Evolutionary conservation across 2,329 filamentous ascomycete genomes (phyloP).

Genomic region (Stemphylium vesicarium): DNA sequence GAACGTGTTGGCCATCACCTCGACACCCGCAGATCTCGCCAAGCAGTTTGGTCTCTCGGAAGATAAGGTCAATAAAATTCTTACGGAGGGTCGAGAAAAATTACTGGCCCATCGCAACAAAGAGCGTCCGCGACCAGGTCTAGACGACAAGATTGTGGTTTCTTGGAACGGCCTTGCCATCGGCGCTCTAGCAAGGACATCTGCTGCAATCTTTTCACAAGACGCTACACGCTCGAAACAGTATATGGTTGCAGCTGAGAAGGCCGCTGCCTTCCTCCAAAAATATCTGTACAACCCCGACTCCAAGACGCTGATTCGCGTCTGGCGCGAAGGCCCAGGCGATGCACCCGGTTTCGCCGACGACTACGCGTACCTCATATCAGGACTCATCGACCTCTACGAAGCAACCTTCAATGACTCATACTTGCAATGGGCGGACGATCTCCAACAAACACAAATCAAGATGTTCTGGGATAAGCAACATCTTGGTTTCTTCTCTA

Average conservation of each 20-base stretch:
- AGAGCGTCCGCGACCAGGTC: slow-evolving; percentile 75
- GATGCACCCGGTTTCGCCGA: slow-evolving; percentile 81
- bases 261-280: slow-evolving; percentile 75
- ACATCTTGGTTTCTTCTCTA: slow-evolving; percentile 73
- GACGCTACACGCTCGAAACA: slow-evolving; percentile 63
- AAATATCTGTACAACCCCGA: slow-evolving; percentile 72
- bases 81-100: slow-evolving; percentile 70
- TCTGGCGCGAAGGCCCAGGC: slow-evolving; percentile 72
- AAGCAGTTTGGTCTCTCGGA: slow-evolving; percentile 76
- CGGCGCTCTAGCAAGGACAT: slow-evolving; percentile 76
- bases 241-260: slow-evolving; percentile 70
- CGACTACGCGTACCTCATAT: slow-evolving; percentile 89
- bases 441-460: slow-evolving; percentile 79
- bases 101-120: slow-evolving; percentile 74
- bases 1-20: slow-evolving; percentile 80
- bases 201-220: slow-evolving; percentile 68
- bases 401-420: slow-evolving; percentile 78
- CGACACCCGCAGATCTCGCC: slow-evolving; percentile 71
- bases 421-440: slow-evolving; percentile 81
- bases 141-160: slow-evolving; percentile 88
- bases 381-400: slow-evolving; percentile 83
- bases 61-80: slow-evolving; percentile 70
- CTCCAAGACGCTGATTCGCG: slow-evolving; percentile 70
- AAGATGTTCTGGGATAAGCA: slow-evolving; percentile 75
- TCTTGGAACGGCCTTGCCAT: slow-evolving; percentile 91